Base-by-base conservation (phyloP, 148 eudicot genomes). In the Pouteria glomerata region DNA sequence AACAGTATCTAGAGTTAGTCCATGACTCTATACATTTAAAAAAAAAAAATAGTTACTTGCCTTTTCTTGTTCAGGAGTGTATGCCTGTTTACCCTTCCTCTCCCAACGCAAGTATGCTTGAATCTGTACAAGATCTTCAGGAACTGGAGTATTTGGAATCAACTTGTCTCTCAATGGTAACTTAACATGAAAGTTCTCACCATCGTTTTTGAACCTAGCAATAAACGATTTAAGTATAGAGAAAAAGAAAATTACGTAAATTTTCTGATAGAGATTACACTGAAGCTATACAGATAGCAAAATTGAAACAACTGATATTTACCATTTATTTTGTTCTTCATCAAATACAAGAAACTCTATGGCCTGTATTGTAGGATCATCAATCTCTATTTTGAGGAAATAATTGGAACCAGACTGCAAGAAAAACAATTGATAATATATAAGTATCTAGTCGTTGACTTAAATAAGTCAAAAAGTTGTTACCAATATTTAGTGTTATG, bases 31-130 rank as follows among this genome's bases (percentile, higher is more conserved):
- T n/a, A n/a, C n/a, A n/a, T n/a, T 67, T 48, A 68, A 8, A 21
- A 18, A 50, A 41, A 5, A 50, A 35, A 34, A 50, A 44, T 51
- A 69, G 34, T 15, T 59, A 69, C 81, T 63, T 70, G 74, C 99
- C 90, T 89, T 87, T 82, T 95, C 92, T 83, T 90, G 75, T 63
- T 95, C 87, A 68, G 96, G 94, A 47, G 82, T 83, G 80, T 92
- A 92, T 73, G 71, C 87, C 74, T 90, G 99, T 84, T 95, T 95
- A 69, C 99, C 99, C 77, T 83, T 88, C 78, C 96, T 89, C 81
- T 95, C 99, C 99, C 99, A 95, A 72, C 99, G 81, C 56, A 92
- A 76, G 76, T 91, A 95, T 42, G 99, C 89, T 82, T 95, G 99
- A 75, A 87, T 39, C 83, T 92, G 97, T 48, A 95, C 99, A 80